Evolutionary conservation across 1,139 yeast genomes (phyloP).

Genomic region (Blastobotrys capitulatus): DNA sequence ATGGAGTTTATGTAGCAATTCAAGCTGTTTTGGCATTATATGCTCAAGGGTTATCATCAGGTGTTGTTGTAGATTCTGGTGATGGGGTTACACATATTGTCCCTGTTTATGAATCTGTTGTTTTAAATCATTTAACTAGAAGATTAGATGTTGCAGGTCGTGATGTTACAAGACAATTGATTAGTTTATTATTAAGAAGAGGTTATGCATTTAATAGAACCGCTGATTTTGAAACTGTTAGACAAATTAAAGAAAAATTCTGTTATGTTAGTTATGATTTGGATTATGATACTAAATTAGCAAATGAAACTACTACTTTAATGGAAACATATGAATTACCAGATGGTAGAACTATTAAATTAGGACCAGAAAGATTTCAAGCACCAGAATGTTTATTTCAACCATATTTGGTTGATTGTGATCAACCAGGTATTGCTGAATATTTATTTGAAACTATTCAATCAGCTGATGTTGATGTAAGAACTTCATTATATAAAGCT

Average conservation of each 20-base stretch:
- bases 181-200: conserved; percentile 57
- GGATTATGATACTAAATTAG: conserved; percentile 43
- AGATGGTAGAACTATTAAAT: conserved; percentile 59
- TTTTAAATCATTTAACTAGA: conserved; percentile 64
- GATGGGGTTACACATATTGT: conserved; percentile 89
- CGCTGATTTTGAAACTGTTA: conserved; percentile 76
- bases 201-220: conserved; percentile 62
- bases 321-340: conserved; percentile 53
- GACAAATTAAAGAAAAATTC: conserved; percentile 68
- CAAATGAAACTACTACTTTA: conserved; percentile 1
- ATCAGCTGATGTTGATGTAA: conserved; percentile 71
- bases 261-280: conserved; percentile 72
- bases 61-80: conserved; percentile 83
- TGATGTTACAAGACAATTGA: conserved; percentile 74
- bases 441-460: conserved; percentile 59
- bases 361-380: conserved; percentile 65
- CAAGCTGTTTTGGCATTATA: conserved; percentile 84
- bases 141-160: conserved; percentile 83
- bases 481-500: conserved; percentile 62
- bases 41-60: conserved; percentile 88
- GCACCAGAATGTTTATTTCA: conserved; percentile 73
- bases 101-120: conserved; percentile 86
- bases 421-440: conserved; percentile 63
- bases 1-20: conserved; percentile 74
- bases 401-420: conserved; percentile 77